Evolutionary conservation across 1,139 yeast species (phyloP).

Genomic region (Dujonia santamariae): DNA sequence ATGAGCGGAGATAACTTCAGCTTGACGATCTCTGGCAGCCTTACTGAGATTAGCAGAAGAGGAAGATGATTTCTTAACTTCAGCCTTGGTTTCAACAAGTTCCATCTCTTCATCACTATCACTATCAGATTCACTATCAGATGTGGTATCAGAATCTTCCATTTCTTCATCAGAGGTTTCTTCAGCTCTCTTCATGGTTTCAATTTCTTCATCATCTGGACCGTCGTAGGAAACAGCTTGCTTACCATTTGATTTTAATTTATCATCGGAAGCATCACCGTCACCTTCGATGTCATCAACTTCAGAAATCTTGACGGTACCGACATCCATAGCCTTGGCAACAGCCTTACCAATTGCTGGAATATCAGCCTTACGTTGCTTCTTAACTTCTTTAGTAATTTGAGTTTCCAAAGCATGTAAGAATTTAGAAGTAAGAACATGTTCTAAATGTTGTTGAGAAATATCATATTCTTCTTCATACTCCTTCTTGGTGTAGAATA

Average conservation of each 20-base stretch:
- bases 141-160: constrained; percentile 34
- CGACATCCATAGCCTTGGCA: constrained; percentile 49
- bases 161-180: constrained; percentile 64
- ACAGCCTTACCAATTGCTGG: constrained; percentile 75
- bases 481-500: constrained; percentile 73
- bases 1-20: constrained; percentile 72
- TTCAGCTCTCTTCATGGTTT: constrained; percentile 80
- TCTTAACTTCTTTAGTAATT: constrained; percentile 77
- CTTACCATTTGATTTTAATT: constrained; percentile 57
- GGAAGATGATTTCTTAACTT: constrained; percentile 6
- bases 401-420: constrained; percentile 66
- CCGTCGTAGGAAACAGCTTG: constrained; percentile 92
- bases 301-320: constrained; percentile 23
- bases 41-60: constrained; percentile 40
- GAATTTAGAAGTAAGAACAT: constrained; percentile 63
- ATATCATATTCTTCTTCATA: constrained; percentile 88
- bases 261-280: constrained; percentile 72
- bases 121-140: constrained; percentile 17
- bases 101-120: constrained; percentile 22
- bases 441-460: constrained; percentile 72
- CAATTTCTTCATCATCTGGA: constrained; percentile 91
- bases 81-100: constrained; percentile 19
- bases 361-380: constrained; percentile 62
- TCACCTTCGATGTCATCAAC: constrained; percentile 49
- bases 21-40: constrained; percentile 79